Base-by-base conservation (phyloP, 257 asterid genomes). In the Nicotiana attenuata region DNA sequence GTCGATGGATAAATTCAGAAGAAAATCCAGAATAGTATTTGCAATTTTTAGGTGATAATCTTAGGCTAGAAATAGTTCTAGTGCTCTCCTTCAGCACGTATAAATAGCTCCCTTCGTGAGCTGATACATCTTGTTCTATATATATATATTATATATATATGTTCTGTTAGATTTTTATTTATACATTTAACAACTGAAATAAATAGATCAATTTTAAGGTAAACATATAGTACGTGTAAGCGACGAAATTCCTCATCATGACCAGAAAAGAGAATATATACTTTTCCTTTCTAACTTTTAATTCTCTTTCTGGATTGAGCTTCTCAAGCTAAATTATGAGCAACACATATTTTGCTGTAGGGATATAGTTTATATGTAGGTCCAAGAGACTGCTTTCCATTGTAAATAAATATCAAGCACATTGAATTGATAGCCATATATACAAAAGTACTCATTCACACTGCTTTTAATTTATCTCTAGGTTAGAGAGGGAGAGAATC, bases 401-500 rank as follows among this genome's bases (percentile, higher is more conserved):
- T 3, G 19, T 52, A 52, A 52, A 52, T 52, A 52, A 52, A 52
- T 52, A 41, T 52, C 16, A 15, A 52, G 1, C 57, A 52, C 57
- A 52, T 52, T 52, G 57, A 52, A 52, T 52, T 52, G 57, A 52
- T 15, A 3, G 50, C 50, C 50, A 41, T 41, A 41, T 2, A 41
- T 41, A 41, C 13, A 41, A 8, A 41, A 41, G 50, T 52, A 11
- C 6, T 15, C 19, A 11, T 52, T 52, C 6, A 52, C 57, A 52
- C 2, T 52, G 57, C 57, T 14, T 52, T 52, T 14, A 11, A 10
- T 52, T 14, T 11, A 52, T 14, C 7, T 52, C 57, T 15, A 52
- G 7, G 19, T 16, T 15, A 68, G 22, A 68, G 53, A 68, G 77
- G 33, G 15, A 65, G 81, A 80, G 86, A 86, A 86, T 83, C 83